These are phyloP conservation scores for Amanita pseudoporphyria DNA, from an alignment of 768 basidiomycete species.

Conservation along the genomic window DNA sequence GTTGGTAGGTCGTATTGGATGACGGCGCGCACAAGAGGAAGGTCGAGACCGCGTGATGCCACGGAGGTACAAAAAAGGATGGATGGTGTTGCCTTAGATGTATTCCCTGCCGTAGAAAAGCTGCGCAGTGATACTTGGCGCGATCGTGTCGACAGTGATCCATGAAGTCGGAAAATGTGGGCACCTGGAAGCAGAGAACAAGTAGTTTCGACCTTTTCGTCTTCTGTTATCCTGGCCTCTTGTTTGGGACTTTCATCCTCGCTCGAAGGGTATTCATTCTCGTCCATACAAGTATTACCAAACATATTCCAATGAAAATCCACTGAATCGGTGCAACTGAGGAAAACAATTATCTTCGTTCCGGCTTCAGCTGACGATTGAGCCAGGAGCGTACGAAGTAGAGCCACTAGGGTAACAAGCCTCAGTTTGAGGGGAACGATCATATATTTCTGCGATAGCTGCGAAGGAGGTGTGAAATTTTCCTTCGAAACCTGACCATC, in stretches of 20 bases:
- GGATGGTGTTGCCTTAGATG: conserved; percentile 34
- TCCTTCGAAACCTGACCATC: conserved; percentile 21
- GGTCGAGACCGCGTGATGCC: conserved; percentile 94
- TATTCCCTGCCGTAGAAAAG: conserved; percentile 48
- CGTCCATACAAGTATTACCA: conserved; percentile 61
- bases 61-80: conserved; percentile 94
- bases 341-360: conserved; percentile 84
- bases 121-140: conserved; percentile 78
- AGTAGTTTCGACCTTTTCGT: conserved; percentile 43
- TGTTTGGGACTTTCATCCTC: conserved; percentile 17
- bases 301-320: conserved; percentile 93
- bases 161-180: conserved; percentile 83
- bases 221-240: conserved; percentile 14
- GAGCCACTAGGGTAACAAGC: conserved; percentile 82
- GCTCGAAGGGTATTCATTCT: conserved; percentile 16
- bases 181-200: conserved; percentile 78
- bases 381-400: conserved; percentile 72
- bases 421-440: conserved; percentile 88
- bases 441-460: conserved; percentile 86
- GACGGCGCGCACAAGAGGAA: conserved; percentile 90
- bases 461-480: conserved; percentile 89
- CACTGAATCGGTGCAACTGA: conserved; percentile 96
- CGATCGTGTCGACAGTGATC: conserved; percentile 73
- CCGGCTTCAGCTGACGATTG: conserved; percentile 43
- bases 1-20: conserved; percentile 97